phyloP scores from a whole-genome alignment of 2,329 filamentous ascomycete species.

The Erysiphe pulchra region DNA sequence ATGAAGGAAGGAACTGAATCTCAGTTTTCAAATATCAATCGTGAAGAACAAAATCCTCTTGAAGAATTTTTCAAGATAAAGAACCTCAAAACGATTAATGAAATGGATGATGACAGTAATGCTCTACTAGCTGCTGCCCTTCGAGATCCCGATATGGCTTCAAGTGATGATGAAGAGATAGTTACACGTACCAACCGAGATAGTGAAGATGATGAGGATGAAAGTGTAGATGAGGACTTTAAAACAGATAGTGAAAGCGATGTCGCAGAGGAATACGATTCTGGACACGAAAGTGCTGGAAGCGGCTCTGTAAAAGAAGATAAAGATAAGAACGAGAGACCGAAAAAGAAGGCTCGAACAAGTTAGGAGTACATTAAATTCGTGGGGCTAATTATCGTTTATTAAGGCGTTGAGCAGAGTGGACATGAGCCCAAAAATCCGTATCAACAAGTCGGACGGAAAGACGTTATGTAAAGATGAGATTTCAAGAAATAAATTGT shows the following conservation, averaged over 20 bases:
- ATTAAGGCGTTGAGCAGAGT: too few species aligned
- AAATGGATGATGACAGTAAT: constrained; percentile 64
- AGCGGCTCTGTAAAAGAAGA: constrained; percentile 23
- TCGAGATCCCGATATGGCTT: constrained; percentile 47
- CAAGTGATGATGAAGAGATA: constrained; percentile 58
- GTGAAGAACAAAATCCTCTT: constrained; percentile 88
- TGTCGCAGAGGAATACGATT: constrained; percentile 89
- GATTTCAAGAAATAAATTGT: too few species aligned
- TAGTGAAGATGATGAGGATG: constrained; percentile 85
- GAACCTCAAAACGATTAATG: constrained; percentile 87
- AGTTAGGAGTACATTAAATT: background rate
- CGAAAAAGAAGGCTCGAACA: constrained; percentile 22
- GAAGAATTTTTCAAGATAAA: constrained; percentile 96
- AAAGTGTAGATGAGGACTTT: constrained; percentile 92
- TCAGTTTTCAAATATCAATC: constrained; percentile 98
- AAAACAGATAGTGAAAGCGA: constrained; percentile 77
- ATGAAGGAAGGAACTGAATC: constrained; percentile 80
- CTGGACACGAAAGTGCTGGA: constrained; percentile 65
- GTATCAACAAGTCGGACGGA: too few species aligned
- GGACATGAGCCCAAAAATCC: too few species aligned
- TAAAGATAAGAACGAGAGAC: constrained; percentile 27
- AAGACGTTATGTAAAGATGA: too few species aligned
- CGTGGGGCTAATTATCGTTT: too few species aligned
- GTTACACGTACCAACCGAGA: constrained; percentile 50
- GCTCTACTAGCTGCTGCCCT: constrained; percentile 64